phyloP scores from a whole-genome alignment of 2,329 filamentous ascomycete species.

The Fonsecaea multimorphosa region DNA sequence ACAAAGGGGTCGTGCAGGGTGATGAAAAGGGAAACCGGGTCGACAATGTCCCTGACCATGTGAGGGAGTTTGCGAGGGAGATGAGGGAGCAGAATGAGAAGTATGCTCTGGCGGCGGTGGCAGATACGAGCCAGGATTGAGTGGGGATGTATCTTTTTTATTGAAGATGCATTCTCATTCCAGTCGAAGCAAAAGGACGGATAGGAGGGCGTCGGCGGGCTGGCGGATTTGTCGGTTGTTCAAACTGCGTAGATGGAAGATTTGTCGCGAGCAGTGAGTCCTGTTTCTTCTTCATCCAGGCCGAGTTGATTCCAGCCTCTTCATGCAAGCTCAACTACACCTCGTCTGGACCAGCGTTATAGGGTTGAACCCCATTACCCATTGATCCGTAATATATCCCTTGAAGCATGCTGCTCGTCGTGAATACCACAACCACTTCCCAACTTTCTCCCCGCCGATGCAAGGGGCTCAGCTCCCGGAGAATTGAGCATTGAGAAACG shows the following conservation, averaged over 20 bases:
- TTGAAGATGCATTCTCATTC: neutral
- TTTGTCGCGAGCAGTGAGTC: neutral
- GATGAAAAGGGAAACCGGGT: constrained; percentile 63
- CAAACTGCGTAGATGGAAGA: neutral
- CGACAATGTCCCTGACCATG: constrained; percentile 50
- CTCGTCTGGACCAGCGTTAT: neutral
- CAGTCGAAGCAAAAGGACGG: neutral
- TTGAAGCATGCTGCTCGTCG: neutral
- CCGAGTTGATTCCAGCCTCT: neutral
- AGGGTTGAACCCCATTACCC: neutral
- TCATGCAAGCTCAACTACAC: neutral
- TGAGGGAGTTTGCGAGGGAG: constrained; percentile 59
- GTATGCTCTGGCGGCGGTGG: constrained; percentile 47
- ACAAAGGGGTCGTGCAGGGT: neutral
- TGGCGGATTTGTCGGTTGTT: neutral
- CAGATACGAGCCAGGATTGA: constrained; percentile 32
- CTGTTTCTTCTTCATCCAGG: neutral
- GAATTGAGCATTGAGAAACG: neutral
- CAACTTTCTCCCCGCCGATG: neutral
- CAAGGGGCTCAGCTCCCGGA: neutral
- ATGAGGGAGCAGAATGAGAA: constrained; percentile 53
- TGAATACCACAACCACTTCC: neutral
- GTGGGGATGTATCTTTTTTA: neutral
- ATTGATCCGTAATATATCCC: neutral
- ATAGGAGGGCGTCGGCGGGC: neutral